Conservation (phyloP, 257 asterid species). For the Solanum ossicruentum region DNA sequence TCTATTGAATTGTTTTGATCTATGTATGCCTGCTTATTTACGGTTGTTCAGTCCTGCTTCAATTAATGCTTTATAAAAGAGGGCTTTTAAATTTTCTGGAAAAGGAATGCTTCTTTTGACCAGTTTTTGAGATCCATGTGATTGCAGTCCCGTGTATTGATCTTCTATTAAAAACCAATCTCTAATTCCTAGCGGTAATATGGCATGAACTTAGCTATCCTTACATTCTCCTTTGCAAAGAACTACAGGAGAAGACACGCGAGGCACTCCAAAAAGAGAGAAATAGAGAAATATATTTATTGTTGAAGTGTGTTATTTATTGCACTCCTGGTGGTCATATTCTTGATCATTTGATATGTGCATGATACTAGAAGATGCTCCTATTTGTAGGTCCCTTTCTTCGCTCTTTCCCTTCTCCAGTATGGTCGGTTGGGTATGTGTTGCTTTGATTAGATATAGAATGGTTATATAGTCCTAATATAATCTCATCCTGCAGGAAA, state of each 20-base stretch:
- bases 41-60: not conserved
- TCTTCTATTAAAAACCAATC: not conserved
- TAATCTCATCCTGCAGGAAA: not conserved
- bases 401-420: not conserved
- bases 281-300: not conserved
- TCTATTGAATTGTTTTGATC: not conserved
- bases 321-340: not conserved
- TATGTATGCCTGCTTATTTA: not conserved
- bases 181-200: not conserved
- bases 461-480: not conserved
- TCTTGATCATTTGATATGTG: not conserved
- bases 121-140: not conserved
- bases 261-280: not conserved
- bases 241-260: not conserved
- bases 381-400: not conserved
- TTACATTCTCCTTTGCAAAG: not conserved
- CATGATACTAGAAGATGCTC: not conserved
- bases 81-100: not conserved
- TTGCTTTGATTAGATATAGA: not conserved
- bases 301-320: not conserved
- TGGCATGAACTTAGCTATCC: not conserved
- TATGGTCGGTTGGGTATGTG: not conserved
- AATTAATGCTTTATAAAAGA: not conserved
- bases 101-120: not conserved
- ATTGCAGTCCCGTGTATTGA: not conserved